Evolutionary conservation across 331 rosid genomes (phyloP), one percentile per base, ranked within the genome.

Genomic region (Cucumis variabilis): DNA sequence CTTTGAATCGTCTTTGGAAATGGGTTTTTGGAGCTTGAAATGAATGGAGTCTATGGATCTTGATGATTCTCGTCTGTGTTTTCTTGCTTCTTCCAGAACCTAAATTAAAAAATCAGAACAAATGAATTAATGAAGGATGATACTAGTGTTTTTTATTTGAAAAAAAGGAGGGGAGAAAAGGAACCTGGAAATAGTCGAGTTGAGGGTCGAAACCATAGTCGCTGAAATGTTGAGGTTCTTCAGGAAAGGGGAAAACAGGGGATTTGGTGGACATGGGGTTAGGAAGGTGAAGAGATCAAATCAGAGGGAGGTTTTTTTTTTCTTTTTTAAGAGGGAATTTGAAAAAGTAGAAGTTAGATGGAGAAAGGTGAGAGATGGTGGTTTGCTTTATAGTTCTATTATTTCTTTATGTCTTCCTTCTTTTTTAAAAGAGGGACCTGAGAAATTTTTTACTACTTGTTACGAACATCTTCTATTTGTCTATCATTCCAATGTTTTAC

Each of bases 151-250:
- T 0, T 41, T 41, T 5, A 5, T 71, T 71, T 0, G 8, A 7
- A 68, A 4, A 41, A 3, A 37, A 37, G 7, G 44, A 1, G 48
- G 48, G 48, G 10, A 41, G n/a, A 77, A 70, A 19, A 17, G 48
- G 55, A 51, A 93, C 99, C 94, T 96, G 99, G 74, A 96, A 94
- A 55, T 95, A 95, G 90, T 95, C 95, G 89, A 93, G 86, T 88
- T 97, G 98, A 30, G 99, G 96, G 89, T 97, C 99, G 74, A 97
- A 97, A 83, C 99, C 98, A 84, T 97, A 97, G 93, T 97, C 99
- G 83, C 95, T 94, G 91, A 93, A 97, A 71, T 95, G 99, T 60
- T 95, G 99, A 1, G 98, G 96, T 60, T 96, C 91, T 60, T 96
- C 91, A 20, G 96, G 93, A 74, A 95, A 92, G 16, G 98, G 97